These are phyloP conservation scores for Podaxis mareebaensis DNA, from an alignment of 768 basidiomycete genomes.

Conservation along the genomic window DNA sequence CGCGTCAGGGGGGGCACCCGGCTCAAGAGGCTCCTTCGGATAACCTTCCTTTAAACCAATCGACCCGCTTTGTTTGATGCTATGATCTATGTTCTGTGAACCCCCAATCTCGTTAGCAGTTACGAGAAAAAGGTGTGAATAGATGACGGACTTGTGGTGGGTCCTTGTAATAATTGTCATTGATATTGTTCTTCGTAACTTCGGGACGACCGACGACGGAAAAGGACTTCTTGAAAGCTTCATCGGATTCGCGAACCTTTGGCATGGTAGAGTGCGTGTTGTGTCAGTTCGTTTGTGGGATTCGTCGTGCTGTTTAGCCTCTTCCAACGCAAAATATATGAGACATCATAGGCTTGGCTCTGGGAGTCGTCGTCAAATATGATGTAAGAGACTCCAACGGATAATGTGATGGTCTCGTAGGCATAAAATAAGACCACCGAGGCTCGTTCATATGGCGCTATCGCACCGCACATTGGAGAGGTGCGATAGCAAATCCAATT, in stretches of 20 bases:
- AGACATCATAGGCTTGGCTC: not conserved
- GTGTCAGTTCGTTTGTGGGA: conserved; percentile 6
- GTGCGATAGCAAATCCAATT: not conserved
- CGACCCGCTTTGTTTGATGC: not conserved
- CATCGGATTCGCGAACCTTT: conserved; percentile 21
- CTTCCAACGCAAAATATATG: not conserved
- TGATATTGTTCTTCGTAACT: conserved; percentile 23
- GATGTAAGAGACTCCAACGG: conserved; percentile 1
- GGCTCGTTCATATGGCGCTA: not conserved
- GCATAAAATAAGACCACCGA: not conserved
- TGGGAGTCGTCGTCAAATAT: not conserved
- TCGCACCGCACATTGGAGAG: not conserved
- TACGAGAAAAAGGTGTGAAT: not conserved
- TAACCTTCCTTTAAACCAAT: conserved; percentile 2
- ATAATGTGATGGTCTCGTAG: not conserved
- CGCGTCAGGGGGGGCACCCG: conserved; percentile 9
- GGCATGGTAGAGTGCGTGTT: conserved; percentile 16
- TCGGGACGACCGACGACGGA: conserved; percentile 21
- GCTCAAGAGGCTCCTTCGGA: conserved; percentile 12
- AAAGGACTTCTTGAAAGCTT: conserved; percentile 25
- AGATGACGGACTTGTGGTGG: conserved; percentile 22
- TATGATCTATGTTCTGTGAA: conserved; percentile 2
- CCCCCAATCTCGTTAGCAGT: not conserved
- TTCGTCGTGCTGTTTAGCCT: not conserved
- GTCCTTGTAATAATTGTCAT: conserved; percentile 24